Percentiles rank a stretch among this genome's conserved stretches.
phyloP scores from a whole-genome alignment of 2,329 filamentous ascomycete species.

The Colletotrichum agaves region DNA sequence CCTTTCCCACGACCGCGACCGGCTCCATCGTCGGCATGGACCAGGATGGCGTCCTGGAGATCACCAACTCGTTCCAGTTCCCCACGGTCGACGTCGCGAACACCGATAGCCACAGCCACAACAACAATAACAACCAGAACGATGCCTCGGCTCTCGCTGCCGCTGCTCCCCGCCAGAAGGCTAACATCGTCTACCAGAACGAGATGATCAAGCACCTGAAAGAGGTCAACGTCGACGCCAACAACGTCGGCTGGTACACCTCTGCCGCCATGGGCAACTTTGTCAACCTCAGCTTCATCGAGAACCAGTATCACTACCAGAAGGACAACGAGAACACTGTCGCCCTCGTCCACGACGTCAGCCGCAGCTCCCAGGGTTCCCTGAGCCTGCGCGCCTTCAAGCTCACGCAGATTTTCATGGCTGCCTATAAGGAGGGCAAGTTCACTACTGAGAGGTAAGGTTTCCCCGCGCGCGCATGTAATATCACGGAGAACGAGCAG shows the following conservation, averaged over 20 bases:
- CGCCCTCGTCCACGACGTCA: conserved; percentile 93
- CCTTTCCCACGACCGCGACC: conserved; percentile 89
- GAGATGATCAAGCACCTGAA: conserved; percentile 98
- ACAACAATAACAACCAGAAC: conserved; percentile 61
- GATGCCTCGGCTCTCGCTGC: conserved; percentile 81
- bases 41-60: conserved; percentile 79
- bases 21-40: conserved; percentile 96
- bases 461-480: conserved; percentile 15
- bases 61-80: conserved; percentile 97
- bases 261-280: conserved; percentile 99
- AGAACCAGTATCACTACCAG: conserved; percentile 98
- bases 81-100: conserved; percentile 80
- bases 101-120: conserved; percentile 67
- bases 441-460: conserved; percentile 92
- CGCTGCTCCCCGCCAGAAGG: conserved; percentile 90
- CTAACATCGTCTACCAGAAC: conserved; percentile 86
- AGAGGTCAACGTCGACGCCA: conserved; percentile 98
- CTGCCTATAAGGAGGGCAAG: conserved; percentile 94
- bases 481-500: neutral
- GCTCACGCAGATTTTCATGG: conserved; percentile 87
- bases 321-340: conserved; percentile 91
- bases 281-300: conserved; percentile 91
- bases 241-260: conserved; percentile 98
- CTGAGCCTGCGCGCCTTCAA: conserved; percentile 92
- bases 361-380: conserved; percentile 91